A percentile compares a stretch with the other conserved stretches of the same genome.
phyloP scores from a whole-genome alignment of 129 eudicot species.

The Tanacetum coccineum region DNA sequence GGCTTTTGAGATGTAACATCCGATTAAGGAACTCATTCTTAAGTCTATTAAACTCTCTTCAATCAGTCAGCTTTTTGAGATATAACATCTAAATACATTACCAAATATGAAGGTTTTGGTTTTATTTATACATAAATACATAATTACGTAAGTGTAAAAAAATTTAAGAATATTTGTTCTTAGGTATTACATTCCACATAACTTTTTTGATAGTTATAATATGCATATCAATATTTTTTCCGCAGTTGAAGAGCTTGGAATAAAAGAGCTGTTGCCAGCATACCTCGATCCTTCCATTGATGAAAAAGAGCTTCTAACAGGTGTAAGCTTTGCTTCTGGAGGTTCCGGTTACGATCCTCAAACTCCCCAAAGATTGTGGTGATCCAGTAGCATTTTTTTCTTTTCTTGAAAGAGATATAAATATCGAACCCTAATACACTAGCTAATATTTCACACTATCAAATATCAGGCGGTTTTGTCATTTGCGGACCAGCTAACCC shows the following conservation, averaged over 20 bases:
- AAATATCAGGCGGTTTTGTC: constrained; percentile 48
- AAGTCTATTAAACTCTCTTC: too few relatives aligned
- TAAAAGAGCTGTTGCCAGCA: constrained; percentile 65
- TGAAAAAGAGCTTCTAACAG: constrained; percentile 49
- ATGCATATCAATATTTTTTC: background rate
- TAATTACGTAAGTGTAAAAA: too few relatives aligned
- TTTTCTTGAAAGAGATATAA: too few relatives aligned
- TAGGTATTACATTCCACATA: background rate
- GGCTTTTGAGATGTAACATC: too few relatives aligned
- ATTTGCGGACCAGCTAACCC: constrained; percentile 35
- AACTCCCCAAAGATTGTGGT: constrained; percentile 61
- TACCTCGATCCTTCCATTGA: constrained; percentile 50
- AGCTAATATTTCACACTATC: background rate
- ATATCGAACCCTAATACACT: too few relatives aligned
- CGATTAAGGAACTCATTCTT: too few relatives aligned
- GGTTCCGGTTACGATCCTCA: constrained; percentile 78
- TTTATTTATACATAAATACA: too few relatives aligned
- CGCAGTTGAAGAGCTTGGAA: constrained; percentile 68
- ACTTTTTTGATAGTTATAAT: background rate
- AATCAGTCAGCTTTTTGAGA: too few relatives aligned
- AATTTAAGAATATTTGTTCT: too few relatives aligned
- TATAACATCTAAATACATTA: too few relatives aligned
- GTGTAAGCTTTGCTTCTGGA: constrained; percentile 93
- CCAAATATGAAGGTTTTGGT: too few relatives aligned
- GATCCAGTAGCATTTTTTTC: background rate